These are phyloP conservation scores for Kwoniella shandongensis DNA, from an alignment of 768 basidiomycete genomes.

Conservation along the genomic window DNA sequence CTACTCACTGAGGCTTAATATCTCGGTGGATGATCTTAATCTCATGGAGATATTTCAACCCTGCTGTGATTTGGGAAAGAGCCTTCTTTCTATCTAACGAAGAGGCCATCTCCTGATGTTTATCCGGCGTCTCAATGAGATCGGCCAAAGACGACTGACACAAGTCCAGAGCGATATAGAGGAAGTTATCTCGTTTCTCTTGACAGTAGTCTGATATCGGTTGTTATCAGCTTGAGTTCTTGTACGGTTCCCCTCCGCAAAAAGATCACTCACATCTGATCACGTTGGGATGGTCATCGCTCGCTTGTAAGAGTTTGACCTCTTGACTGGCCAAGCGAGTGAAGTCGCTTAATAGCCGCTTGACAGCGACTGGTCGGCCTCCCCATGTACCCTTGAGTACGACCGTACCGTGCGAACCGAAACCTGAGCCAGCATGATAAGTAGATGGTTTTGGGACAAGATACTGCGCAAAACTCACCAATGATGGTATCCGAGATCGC, in stretches of 20 bases:
- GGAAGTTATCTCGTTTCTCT: slow-evolving; percentile 86
- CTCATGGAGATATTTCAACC: slow-evolving; percentile 83
- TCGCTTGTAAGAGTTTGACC: slow-evolving; percentile 90
- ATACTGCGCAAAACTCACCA: slow-evolving; percentile 36
- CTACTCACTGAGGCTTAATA: slow-evolving; percentile 79
- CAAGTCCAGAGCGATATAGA: slow-evolving; percentile 95
- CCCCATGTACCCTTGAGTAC: slow-evolving; percentile 94
- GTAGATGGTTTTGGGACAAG: slow-evolving; percentile 1
- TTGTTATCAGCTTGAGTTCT: slow-evolving; percentile 6
- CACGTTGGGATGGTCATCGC: slow-evolving; percentile 97
- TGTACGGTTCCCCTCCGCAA: no score
- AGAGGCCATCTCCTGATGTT: slow-evolving; percentile 59
- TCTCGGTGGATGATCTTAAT: slow-evolving; percentile 97
- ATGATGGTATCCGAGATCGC: slow-evolving; percentile 54
- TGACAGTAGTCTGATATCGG: slow-evolving; percentile 73
- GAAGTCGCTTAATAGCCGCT: slow-evolving; percentile 91
- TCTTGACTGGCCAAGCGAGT: slow-evolving; percentile 91
- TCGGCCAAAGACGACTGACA: slow-evolving; percentile 53
- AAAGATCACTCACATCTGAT: slow-evolving; percentile 57
- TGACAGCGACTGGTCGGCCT: slow-evolving; percentile 96
- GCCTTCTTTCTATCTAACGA: slow-evolving; percentile 85
- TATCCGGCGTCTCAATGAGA: slow-evolving; percentile 62
- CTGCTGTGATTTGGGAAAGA: slow-evolving; percentile 78
- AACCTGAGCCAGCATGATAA: slow-evolving; percentile 61
- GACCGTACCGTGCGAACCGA: slow-evolving; percentile 94